These are phyloP conservation scores for Colletotrichum graminicola DNA, from an alignment of 2,329 filamentous ascomycete genomes.

Conservation along the genomic window DNA sequence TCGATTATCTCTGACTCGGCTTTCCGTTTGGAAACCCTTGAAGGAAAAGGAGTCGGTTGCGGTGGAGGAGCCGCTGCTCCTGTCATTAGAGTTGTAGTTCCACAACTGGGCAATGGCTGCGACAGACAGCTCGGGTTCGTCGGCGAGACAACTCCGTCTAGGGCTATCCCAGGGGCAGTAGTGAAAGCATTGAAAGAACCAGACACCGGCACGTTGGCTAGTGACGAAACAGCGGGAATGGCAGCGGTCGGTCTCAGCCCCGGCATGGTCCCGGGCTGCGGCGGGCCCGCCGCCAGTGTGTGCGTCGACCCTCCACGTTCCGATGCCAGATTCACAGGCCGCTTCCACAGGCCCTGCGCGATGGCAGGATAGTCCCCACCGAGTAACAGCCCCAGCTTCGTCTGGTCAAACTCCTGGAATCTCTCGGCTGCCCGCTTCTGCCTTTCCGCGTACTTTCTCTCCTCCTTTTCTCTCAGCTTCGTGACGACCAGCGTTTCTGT, in stretches of 20 bases:
- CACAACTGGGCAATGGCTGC: background rate
- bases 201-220: background rate
- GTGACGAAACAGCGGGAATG: background rate
- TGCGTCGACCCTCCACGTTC: background rate
- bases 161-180: no score
- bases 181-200: background rate
- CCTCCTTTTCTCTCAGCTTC: constrained; percentile 39
- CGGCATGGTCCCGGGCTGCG: background rate
- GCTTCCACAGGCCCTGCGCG: constrained; percentile 11
- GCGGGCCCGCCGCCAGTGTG: background rate
- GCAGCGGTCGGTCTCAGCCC: background rate
- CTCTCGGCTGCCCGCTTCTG: constrained; percentile 12
- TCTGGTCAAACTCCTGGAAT: constrained; percentile 29
- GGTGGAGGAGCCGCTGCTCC: background rate
- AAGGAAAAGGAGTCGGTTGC: background rate
- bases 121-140: background rate
- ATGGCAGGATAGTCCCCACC: constrained; percentile 29
- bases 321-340: constrained; percentile 4
- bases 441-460: background rate
- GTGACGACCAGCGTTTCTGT: constrained; percentile 46
- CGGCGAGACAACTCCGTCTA: background rate
- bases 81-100: background rate
- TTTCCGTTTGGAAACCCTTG: constrained; percentile 24
- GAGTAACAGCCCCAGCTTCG: constrained; percentile 22
- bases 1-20: constrained; percentile 33